Evolutionary conservation across 2,329 filamentous ascomycete species (phyloP).

Genomic region (Apiospora sp.): DNA sequence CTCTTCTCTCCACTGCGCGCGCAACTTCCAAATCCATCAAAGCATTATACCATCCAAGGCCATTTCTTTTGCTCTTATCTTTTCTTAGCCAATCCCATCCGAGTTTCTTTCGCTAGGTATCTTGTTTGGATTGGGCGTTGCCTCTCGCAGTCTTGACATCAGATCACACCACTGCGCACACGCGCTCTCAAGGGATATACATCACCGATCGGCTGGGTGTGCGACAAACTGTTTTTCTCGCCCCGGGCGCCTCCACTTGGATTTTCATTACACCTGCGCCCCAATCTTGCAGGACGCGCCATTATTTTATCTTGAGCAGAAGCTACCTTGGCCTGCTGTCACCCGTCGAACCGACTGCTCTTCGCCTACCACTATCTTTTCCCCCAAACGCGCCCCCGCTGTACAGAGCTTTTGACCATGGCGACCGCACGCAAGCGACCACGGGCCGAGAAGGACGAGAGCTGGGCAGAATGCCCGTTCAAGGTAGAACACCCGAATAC

Average conservation of each 20-base stretch:
- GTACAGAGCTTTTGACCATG: constrained; percentile 39
- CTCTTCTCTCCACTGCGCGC: constrained; percentile 12
- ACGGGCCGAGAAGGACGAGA: constrained; percentile 55
- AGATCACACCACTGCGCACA: constrained; percentile 8
- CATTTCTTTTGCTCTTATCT: constrained; percentile 2
- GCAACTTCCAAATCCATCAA: constrained; percentile 11
- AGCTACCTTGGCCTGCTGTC: background rate
- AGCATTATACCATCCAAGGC: background rate
- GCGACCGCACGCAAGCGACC: constrained; percentile 59
- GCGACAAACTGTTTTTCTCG: constrained; percentile 17
- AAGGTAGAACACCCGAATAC: constrained; percentile 54
- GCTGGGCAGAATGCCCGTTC: constrained; percentile 65
- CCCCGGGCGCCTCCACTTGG: constrained; percentile 4
- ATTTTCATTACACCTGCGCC: constrained; percentile 2
- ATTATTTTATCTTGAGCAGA: background rate
- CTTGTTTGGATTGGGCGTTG: background rate
- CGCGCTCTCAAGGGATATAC: constrained; percentile 10
- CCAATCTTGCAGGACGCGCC: background rate
- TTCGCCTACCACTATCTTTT: background rate
- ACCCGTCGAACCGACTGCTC: background rate
- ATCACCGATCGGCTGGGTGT: background rate
- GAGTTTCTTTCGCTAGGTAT: background rate
- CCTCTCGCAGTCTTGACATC: background rate
- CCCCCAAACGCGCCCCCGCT: background rate
- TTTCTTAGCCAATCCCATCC: background rate